Conservation (phyloP, 768 basidiomycete genomes). For the Galerina marginata region DNA sequence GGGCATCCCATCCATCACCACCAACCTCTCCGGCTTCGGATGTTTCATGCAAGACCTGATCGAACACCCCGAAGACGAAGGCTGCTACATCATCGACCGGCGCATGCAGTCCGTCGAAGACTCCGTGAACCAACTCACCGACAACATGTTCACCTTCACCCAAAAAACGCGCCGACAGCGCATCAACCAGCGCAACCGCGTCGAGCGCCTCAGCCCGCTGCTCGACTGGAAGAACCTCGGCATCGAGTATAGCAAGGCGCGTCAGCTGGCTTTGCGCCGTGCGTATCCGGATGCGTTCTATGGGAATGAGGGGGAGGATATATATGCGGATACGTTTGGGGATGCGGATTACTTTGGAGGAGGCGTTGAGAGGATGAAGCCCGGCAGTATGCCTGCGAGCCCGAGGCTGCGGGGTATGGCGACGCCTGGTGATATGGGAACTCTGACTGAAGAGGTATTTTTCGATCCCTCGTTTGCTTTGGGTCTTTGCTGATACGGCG, state of each 20-base stretch:
- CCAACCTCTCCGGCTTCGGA: constrained; percentile 97
- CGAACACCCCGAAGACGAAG: constrained; percentile 92
- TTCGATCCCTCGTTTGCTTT: background rate
- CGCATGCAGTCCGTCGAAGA: constrained; percentile 90
- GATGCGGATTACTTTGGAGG: constrained; percentile 53
- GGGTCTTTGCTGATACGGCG: background rate
- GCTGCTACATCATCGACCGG: constrained; percentile 96
- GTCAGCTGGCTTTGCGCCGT: constrained; percentile 88
- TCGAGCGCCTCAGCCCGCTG: constrained; percentile 90
- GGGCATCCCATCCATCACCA: constrained; percentile 97
- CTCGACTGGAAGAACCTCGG: constrained; percentile 99
- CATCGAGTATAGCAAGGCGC: constrained; percentile 94
- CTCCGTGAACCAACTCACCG: constrained; percentile 83
- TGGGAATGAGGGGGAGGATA: constrained; percentile 55
- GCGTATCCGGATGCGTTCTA: constrained; percentile 96
- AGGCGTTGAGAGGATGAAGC: constrained; percentile 71
- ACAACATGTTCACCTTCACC: constrained; percentile 76
- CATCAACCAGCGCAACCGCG: constrained; percentile 98
- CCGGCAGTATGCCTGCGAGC: constrained; percentile 85
- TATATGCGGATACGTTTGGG: constrained; percentile 36
- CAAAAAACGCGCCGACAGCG: constrained; percentile 91
- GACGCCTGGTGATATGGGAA: constrained; percentile 94
- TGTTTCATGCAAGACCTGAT: constrained; percentile 99
- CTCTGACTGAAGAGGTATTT: constrained; percentile 77
- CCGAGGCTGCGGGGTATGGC: constrained; percentile 85